Percentiles rank a stretch among this genome's conserved stretches.
phyloP scores from a whole-genome alignment of 495 filamentous ascomycete genomes.

The Penicillium parvum region DNA sequence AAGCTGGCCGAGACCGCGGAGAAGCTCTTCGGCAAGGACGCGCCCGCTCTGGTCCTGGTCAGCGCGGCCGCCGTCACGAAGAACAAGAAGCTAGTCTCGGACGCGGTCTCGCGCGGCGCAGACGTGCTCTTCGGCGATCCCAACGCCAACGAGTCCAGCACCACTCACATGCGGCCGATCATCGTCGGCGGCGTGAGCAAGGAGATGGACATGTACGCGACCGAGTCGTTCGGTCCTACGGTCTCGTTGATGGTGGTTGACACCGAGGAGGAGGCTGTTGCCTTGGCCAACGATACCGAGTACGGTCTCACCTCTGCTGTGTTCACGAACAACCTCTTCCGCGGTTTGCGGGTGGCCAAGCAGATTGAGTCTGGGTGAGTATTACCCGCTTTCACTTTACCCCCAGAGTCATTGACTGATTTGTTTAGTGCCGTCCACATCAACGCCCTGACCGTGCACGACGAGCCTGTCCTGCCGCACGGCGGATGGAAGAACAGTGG shows the following conservation, averaged over 20 bases:
- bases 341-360: slow-evolving; percentile 44
- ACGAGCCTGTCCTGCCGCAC: slow-evolving; percentile 74
- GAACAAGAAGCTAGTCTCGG: slow-evolving; percentile 59
- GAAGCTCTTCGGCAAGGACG: slow-evolving; percentile 45
- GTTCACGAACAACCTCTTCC: slow-evolving; percentile 46
- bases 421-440: slow-evolving; percentile 69
- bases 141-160: slow-evolving; percentile 38
- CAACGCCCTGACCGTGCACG: slow-evolving; percentile 80
- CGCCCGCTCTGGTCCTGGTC: slow-evolving; percentile 58
- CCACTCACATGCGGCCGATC: slow-evolving; percentile 64
- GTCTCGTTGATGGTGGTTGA: slow-evolving; percentile 53
- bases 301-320: slow-evolving; percentile 48
- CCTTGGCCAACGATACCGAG: slow-evolving; percentile 49
- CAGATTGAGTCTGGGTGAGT: slow-evolving; percentile 48
- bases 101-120: slow-evolving; percentile 68
- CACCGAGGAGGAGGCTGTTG: slow-evolving; percentile 45
- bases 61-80: slow-evolving; percentile 56
- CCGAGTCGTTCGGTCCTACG: slow-evolving; percentile 79
- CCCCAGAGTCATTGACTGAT: neutral
- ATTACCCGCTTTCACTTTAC: neutral
- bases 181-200: slow-evolving; percentile 65
- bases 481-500: slow-evolving; percentile 85
- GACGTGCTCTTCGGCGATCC: slow-evolving; percentile 57
- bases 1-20: slow-evolving; percentile 44
- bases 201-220: slow-evolving; percentile 78